These are phyloP conservation scores for Suhomyces anneliseae DNA, from an alignment of 1,139 yeast species.

Conservation along the genomic window DNA sequence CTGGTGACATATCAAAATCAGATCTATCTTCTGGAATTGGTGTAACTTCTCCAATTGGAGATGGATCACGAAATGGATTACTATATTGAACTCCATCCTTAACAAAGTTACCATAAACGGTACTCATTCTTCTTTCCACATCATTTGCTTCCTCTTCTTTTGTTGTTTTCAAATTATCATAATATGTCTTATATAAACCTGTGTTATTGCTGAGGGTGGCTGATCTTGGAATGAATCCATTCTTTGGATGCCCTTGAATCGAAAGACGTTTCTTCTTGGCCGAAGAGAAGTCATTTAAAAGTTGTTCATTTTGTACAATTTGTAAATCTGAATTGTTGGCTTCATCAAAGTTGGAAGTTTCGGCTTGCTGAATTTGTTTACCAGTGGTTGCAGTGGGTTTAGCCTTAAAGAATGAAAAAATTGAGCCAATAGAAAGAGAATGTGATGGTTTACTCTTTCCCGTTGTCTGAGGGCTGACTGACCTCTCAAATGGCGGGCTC, in stretches of 20 bases:
- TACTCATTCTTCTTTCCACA: conserved; percentile 33
- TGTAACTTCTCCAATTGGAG: conserved; percentile 11
- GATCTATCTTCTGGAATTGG: conserved; percentile 2
- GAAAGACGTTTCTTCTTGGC: conserved; percentile 34
- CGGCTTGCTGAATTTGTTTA: not conserved
- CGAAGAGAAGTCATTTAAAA: conserved; percentile 25
- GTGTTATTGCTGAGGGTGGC: conserved; percentile 20
- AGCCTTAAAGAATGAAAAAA: conserved; percentile 10
- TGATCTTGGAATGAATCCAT: conserved; percentile 30
- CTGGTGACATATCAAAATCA: not conserved
- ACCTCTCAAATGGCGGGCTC: conserved; percentile 9
- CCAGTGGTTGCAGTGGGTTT: not conserved
- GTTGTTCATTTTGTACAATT: conserved; percentile 15
- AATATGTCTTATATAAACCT: conserved; percentile 30
- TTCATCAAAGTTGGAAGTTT: conserved; percentile 2
- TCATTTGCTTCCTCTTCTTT: conserved; percentile 29
- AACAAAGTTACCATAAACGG: conserved; percentile 23
- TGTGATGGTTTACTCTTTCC: not conserved
- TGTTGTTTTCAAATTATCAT: conserved; percentile 23
- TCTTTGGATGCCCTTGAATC: conserved; percentile 22
- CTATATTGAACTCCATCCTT: conserved; percentile 17
- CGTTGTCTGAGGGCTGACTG: conserved; percentile 16
- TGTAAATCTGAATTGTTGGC: conserved; percentile 9
- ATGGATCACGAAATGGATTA: conserved; percentile 7
- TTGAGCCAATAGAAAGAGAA: conserved; percentile 10